Evolutionary conservation across 148 eudicot genomes (phyloP).

Genomic region (Chenopodium berlandieri): DNA sequence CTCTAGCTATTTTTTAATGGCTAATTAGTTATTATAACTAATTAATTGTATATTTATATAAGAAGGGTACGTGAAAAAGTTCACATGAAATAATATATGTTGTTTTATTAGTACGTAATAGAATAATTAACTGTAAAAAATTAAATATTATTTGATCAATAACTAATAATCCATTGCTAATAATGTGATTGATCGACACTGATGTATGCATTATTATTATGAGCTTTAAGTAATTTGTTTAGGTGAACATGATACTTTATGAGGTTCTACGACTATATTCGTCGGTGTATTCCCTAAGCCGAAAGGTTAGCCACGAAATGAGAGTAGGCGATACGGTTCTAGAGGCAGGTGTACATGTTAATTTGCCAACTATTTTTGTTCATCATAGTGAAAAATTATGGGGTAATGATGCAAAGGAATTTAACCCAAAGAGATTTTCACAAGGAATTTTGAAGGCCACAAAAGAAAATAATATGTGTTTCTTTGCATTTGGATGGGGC

Average conservation of each 20-base stretch:
- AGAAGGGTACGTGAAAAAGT: no score
- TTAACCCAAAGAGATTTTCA: slow-evolving; percentile 38
- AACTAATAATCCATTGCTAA: no score
- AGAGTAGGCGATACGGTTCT: slow-evolving; percentile 21
- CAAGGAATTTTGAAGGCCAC: slow-evolving; percentile 35
- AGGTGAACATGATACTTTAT: slow-evolving; percentile 38
- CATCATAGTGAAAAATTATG: slow-evolving; percentile 29
- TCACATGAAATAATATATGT: no score
- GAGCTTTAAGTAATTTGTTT: background rate
- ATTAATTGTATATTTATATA: no score
- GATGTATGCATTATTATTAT: no score
- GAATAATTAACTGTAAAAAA: no score
- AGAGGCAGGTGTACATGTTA: slow-evolving; percentile 21
- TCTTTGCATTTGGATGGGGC: slow-evolving; percentile 43
- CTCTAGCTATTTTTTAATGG: no score
- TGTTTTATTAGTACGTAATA: no score
- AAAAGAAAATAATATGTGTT: slow-evolving; percentile 17
- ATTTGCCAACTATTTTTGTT: slow-evolving; percentile 13
- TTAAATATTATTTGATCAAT: no score
- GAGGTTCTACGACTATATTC: slow-evolving; percentile 41
- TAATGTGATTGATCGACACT: no score
- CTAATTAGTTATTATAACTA: no score
- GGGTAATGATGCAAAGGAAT: slow-evolving; percentile 43
- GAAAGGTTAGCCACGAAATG: slow-evolving; percentile 15
- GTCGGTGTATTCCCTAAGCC: slow-evolving; percentile 7